Percentiles rank a stretch among this genome's conserved stretches.
Conservation (phyloP, 2,329 filamentous ascomycete genomes). For the Pseudocercospora cruenta region DNA sequence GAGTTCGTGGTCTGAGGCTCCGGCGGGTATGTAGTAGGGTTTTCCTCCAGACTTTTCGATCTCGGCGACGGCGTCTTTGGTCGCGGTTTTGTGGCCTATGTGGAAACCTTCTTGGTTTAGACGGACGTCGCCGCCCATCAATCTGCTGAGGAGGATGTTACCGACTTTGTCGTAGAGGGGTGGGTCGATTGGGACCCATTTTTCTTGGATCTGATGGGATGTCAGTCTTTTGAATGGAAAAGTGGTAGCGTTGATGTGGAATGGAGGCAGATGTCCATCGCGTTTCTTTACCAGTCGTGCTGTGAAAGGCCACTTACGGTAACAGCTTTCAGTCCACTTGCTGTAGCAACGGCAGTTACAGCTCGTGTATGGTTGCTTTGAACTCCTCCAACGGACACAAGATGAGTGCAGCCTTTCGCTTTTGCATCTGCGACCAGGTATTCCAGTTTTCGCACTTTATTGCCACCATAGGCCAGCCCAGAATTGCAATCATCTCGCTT, state of each 20-base stretch:
- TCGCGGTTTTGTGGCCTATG: constrained; percentile 65
- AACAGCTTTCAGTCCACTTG: constrained; percentile 39
- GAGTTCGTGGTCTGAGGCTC: constrained; percentile 70
- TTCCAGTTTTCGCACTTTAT: constrained; percentile 46
- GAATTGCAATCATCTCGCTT: constrained; percentile 68
- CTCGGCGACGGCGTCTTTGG: constrained; percentile 59
- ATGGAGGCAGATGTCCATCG: not conserved
- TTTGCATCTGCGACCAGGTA: constrained; percentile 43
- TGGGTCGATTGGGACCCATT: constrained; percentile 38
- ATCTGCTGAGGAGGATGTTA: constrained; percentile 71
- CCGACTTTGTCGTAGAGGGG: constrained; percentile 56
- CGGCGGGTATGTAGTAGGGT: constrained; percentile 73
- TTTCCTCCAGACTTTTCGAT: constrained; percentile 58
- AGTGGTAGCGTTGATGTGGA: not conserved
- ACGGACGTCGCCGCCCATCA: constrained; percentile 52
- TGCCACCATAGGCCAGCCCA: constrained; percentile 43
- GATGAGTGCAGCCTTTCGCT: constrained; percentile 33
- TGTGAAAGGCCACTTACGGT: constrained; percentile 18
- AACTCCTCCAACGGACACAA: constrained; percentile 43
- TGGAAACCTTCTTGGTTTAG: constrained; percentile 65
- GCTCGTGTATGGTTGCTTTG: constrained; percentile 46
- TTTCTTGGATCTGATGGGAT: constrained; percentile 28
- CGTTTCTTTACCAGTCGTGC: not conserved
- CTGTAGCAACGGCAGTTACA: constrained; percentile 41
- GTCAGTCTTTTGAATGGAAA: not conserved